Base-by-base conservation (phyloP, 768 basidiomycete genomes). In the Pluteus cervinus region DNA sequence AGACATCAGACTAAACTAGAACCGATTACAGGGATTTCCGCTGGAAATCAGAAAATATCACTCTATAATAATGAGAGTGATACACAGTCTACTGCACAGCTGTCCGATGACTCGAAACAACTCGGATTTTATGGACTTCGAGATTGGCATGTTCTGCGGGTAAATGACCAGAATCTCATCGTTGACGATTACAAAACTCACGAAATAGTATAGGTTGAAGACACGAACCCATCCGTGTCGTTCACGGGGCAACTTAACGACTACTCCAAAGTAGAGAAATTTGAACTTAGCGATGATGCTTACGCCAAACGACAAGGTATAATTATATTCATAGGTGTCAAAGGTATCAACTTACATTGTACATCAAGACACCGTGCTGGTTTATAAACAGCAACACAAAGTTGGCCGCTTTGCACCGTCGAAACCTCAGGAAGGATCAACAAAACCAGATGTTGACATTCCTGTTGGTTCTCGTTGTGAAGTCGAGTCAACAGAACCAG, bases 1-100 rank as follows among this genome's bases (percentile, higher is more conserved):
- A 30, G 32, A 30, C 24, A 39, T 35, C 52, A 90, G 86, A 65
- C 61, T 36, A 96, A 89, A 52, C 75, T 98, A 21, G 88, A 92
- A 54, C 72, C 80, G 39, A 76, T 96, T 50, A 98, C 94, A n/a
- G 94, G 94, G 16, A 84, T 97, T 35, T 79, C 86, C 1, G 69
- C 73, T 3, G 65, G 65, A 36, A 81, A 83, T 45, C 94, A 98
- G 53, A 44, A 56, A 1, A 73, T 98, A 30, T 59, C 71, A 0
- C 56, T 96, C 7, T 69, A 75, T 23, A 71, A 77, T 3, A 72
- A 79, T 2, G 73, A 80, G 33, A 66, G 62, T 7, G 75, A 77
- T 42, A 52, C 61, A 2, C 58, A 63, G 25, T 60, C 75, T 7
- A 49, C 85, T 9, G 72, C 67, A 4, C 54, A 64, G 4, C 64